A percentile compares a stretch with the other conserved stretches of the same genome.
Evolutionary conservation across 257 asterid species (phyloP).

Genomic region (Nemophila menziesii): DNA sequence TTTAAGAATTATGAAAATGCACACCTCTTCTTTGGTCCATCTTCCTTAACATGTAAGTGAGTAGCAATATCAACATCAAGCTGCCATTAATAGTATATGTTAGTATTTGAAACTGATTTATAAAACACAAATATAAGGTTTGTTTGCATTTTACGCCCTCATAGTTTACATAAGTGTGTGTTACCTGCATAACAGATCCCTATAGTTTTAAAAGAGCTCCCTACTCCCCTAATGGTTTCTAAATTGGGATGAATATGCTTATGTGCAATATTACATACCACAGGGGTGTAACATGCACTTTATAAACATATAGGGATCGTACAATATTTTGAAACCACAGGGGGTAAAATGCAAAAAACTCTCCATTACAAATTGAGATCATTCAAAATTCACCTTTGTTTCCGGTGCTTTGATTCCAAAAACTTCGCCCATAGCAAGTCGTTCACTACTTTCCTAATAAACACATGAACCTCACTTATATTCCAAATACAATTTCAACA

Average conservation of each 20-base stretch:
- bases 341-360: too few relatives aligned
- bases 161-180: too few relatives aligned
- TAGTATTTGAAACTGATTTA: not conserved
- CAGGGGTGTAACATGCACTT: too few relatives aligned
- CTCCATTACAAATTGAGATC: too few relatives aligned
- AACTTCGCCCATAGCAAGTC: slow-evolving; percentile 90
- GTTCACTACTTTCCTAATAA: slow-evolving; percentile 78
- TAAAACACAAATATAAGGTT: not conserved
- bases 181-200: too few relatives aligned
- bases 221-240: too few relatives aligned
- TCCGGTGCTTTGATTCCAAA: slow-evolving; percentile 84
- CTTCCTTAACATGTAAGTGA: slow-evolving; percentile 76
- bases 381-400: slow-evolving; percentile 42
- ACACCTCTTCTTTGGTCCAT: slow-evolving; percentile 79
- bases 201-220: too few relatives aligned
- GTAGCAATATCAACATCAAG: slow-evolving; percentile 69
- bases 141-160: too few relatives aligned
- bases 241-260: too few relatives aligned
- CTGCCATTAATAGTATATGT: slow-evolving; percentile 26
- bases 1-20: slow-evolving; percentile 5
- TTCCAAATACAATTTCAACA: not conserved
- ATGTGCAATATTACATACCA: too few relatives aligned
- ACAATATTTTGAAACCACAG: too few relatives aligned
- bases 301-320: too few relatives aligned
- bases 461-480: slow-evolving; percentile 2